These are phyloP conservation scores for Tetramitus jugosus DNA, from an alignment of 208 protist species.

Conservation along the genomic window DNA sequence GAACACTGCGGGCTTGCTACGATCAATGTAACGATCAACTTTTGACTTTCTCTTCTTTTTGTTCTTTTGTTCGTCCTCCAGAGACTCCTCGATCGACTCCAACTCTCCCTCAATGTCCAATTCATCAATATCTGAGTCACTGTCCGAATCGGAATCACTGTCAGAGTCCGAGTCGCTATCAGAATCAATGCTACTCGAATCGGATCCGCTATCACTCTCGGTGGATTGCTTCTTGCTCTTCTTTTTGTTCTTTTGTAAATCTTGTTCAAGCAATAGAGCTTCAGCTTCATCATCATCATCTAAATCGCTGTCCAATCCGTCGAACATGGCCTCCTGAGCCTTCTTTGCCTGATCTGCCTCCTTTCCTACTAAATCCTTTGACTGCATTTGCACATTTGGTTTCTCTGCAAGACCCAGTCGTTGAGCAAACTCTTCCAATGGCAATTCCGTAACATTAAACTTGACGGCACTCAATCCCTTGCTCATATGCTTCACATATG, in stretches of 20 bases:
- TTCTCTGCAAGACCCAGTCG: neutral
- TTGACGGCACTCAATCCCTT: neutral
- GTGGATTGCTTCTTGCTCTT: neutral
- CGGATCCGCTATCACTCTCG: no score
- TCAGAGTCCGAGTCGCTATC: no score
- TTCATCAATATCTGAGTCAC: neutral
- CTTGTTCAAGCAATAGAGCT: neutral
- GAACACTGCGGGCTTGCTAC: neutral
- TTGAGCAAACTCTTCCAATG: neutral
- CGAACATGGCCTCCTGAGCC: neutral
- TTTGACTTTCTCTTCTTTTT: neutral
- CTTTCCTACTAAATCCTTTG: neutral
- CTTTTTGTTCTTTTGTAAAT: neutral
- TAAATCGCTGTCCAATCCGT: neutral
- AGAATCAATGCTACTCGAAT: no score
- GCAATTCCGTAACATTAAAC: neutral
- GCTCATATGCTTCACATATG: neutral
- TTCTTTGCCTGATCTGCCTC: neutral
- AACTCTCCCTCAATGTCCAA: neutral
- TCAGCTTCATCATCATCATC: constrained; percentile 7
- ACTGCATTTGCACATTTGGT: neutral
- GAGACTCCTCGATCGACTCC: neutral
- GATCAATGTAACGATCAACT: neutral
- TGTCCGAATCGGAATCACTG: no score
- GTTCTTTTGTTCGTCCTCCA: neutral